These are phyloP conservation scores for Rhodocollybia butyracea DNA, from an alignment of 768 basidiomycete genomes.

Conservation along the genomic window DNA sequence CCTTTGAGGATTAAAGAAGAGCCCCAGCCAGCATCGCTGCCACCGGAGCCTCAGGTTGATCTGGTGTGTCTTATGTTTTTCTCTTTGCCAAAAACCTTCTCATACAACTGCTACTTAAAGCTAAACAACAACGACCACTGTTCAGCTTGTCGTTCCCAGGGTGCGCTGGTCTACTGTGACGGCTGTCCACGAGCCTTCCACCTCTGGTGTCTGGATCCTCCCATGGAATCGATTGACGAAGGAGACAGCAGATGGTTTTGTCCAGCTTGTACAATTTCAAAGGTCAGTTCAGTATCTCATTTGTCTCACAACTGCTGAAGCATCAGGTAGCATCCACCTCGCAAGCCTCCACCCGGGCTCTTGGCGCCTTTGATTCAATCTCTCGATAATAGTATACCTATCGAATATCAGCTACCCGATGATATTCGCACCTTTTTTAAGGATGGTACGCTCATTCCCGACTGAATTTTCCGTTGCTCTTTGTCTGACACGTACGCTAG, in stretches of 20 bases:
- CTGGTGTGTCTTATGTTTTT: conserved; percentile 30
- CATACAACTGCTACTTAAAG: conserved; percentile 23
- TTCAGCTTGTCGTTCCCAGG: conserved; percentile 77
- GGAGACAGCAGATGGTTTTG: conserved; percentile 85
- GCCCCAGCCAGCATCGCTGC: conserved; percentile 40
- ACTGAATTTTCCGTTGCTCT: conserved; percentile 8
- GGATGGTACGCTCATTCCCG: conserved; percentile 58
- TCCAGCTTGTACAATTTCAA: conserved; percentile 62
- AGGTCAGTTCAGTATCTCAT: conserved; percentile 42
- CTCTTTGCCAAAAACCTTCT: conserved; percentile 3
- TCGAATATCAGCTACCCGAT: conserved; percentile 82
- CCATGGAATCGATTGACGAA: conserved; percentile 84
- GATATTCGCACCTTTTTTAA: conserved; percentile 83
- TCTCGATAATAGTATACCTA: conserved; percentile 65
- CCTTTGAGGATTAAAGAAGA: conserved; percentile 50
- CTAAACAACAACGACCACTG: conserved; percentile 80
- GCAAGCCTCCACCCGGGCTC: conserved; percentile 63
- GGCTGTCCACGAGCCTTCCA: conserved; percentile 96
- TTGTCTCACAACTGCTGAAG: conserved; percentile 11
- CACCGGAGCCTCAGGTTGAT: conserved; percentile 40
- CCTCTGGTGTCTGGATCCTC: conserved; percentile 94
- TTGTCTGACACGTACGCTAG: conserved; percentile 38
- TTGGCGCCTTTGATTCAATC: conserved; percentile 71
- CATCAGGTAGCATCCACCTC: conserved; percentile 56
- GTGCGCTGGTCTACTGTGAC: conserved; percentile 93